Evolutionary conservation across 257 asterid species (phyloP).

Genomic region (Apocynum venetum): DNA sequence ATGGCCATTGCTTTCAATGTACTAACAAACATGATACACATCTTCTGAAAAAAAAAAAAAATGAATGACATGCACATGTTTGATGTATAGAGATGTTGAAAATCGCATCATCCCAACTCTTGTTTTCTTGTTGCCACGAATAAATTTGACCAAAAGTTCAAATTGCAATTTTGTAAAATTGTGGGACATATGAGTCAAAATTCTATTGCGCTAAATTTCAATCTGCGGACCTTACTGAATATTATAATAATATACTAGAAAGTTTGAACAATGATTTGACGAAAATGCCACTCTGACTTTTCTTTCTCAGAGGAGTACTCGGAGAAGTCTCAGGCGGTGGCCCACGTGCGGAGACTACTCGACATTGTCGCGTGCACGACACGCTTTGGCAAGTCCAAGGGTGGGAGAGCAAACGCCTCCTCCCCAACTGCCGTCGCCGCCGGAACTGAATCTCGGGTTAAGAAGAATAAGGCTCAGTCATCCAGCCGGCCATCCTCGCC

Average conservation of each 20-base stretch:
- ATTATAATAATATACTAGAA: background rate
- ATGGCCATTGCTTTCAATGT: too few species aligned
- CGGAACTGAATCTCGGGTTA: slow-evolving; percentile 42
- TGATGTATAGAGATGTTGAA: too few species aligned
- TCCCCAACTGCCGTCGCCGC: slow-evolving; percentile 20
- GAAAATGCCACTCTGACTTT: slow-evolving; percentile 35
- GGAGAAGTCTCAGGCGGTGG: slow-evolving; percentile 62
- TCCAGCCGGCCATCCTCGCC: slow-evolving; percentile 36
- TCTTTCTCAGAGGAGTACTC: slow-evolving; percentile 68
- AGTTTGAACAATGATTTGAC: slow-evolving; percentile 29
- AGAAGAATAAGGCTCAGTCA: slow-evolving; percentile 44
- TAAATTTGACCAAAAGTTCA: background rate
- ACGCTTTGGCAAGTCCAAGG: slow-evolving; percentile 75
- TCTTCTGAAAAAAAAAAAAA: too few species aligned
- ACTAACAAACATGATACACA: too few species aligned
- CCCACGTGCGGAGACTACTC: slow-evolving; percentile 91
- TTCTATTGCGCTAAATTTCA: background rate
- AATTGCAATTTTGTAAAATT: background rate
- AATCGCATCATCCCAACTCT: too few species aligned
- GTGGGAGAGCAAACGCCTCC: slow-evolving; percentile 25
- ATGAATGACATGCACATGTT: too few species aligned
- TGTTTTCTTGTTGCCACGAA: too few species aligned
- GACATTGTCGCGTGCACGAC: slow-evolving; percentile 96
- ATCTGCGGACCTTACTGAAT: background rate
- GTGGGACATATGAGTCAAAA: background rate